Conservation (phyloP, 306 rosid genomes). For the Pueraria montana region DNA sequence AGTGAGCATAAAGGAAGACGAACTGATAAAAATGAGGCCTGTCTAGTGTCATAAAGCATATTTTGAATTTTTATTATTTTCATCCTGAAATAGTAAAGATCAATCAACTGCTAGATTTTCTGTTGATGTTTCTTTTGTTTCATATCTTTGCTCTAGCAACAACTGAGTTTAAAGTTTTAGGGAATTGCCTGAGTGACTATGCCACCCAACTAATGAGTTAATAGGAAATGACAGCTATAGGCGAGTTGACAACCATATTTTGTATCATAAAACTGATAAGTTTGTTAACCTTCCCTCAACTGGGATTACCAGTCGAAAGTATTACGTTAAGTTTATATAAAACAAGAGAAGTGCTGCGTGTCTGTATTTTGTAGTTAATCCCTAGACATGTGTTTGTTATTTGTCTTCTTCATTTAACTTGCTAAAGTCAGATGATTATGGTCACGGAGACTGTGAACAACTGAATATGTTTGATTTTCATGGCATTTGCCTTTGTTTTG, state of each 20-base stretch:
- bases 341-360: neutral
- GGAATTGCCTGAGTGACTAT: constrained; percentile 7
- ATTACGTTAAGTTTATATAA: constrained; percentile 1
- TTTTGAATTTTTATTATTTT: constrained; percentile 16
- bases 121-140: neutral
- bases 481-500: no score
- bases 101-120: constrained; percentile 7
- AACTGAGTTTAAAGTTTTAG: constrained; percentile 6
- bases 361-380: constrained; percentile 11
- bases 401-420: constrained; percentile 13
- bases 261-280: neutral
- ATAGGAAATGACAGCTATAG: neutral
- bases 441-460: no score
- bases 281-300: constrained; percentile 6
- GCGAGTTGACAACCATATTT: constrained; percentile 1
- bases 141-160: neutral
- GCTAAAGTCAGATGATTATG: no score
- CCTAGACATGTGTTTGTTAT: neutral
- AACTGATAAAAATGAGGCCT: neutral
- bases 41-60: neutral
- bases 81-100: constrained; percentile 1
- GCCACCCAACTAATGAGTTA: constrained; percentile 25
- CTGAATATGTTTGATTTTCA: no score
- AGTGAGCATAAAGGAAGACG: neutral
- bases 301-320: constrained; percentile 5